Base-by-base conservation (phyloP, 768 basidiomycete genomes). In the Russula olivacea region DNA sequence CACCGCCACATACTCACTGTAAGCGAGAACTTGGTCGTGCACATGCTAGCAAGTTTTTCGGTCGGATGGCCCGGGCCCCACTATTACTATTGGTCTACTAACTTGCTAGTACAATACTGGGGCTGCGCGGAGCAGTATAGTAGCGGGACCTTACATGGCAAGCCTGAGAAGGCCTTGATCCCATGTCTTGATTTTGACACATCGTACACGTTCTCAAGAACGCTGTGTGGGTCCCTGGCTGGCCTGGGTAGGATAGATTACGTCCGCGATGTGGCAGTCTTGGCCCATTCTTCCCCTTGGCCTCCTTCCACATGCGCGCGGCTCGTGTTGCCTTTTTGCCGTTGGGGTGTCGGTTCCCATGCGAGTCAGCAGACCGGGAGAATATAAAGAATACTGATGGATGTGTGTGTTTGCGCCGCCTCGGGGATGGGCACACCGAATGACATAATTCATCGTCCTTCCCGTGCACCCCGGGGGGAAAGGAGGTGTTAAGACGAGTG, bases 361-460 rank as follows among this genome's bases (percentile, higher is more conserved):
- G 52, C 28, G 41, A 23, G 57, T 63, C 58, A 63, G 47, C 53
- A 50, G 58, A 50, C 45, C 19, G 12, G 38, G 14, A 6, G 15
- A 4, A 43, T 43, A 40, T 34, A 52, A 38, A 17, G 23, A 52
- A 41, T 10, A 34, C 19, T 17, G 36, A 53, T 36, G 58, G 28
- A 47, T 43, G 30, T 47, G 19, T 14, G 19, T 23, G 45, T 14
- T 21, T 11, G 28, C 15, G 52, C 30, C 23, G 28, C 58, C 38
- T 64, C 50, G 52, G 43, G 38, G 14, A 38, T 38, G 38, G 53
- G 38, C 21, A 55, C 38, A 30, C 38, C 28, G 34, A 55, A 59
- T 64, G 58, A 64, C 63, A 64, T 64, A 64, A 64, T 59, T 63
- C 41, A 47, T 63, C 47, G 52, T 38, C 51, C 58, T 32, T n/a